These are phyloP conservation scores for Pseudocercospora fijiensis DNA, from an alignment of 2,329 filamentous ascomycete species.

Conservation along the genomic window DNA sequence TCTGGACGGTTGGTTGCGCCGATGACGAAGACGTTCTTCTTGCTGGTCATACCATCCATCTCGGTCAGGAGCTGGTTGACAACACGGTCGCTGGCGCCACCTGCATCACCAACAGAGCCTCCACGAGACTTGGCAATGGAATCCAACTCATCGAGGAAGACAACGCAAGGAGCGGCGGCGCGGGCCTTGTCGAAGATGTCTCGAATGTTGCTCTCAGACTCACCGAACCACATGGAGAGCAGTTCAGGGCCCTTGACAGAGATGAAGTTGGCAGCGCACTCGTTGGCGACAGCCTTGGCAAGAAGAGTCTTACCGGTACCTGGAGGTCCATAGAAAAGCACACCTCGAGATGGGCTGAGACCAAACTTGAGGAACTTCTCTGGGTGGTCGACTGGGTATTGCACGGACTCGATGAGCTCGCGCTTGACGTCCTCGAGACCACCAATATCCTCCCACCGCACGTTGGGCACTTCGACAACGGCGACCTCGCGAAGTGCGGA, in stretches of 20 bases:
- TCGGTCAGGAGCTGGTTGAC: conserved; percentile 99
- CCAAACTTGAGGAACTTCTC: conserved; percentile 99
- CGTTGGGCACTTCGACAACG: conserved; percentile 98
- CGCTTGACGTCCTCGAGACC: conserved; percentile 98
- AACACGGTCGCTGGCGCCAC: conserved; percentile 97
- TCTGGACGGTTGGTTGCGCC: conserved; percentile 98
- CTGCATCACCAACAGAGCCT: conserved; percentile 91
- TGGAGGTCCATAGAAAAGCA: conserved; percentile 96
- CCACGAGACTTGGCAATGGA: conserved; percentile 99
- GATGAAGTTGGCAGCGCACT: conserved; percentile 99
- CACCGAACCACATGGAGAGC: conserved; percentile 99
- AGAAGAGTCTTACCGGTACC: conserved; percentile 99
- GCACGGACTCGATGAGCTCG: conserved; percentile 97
- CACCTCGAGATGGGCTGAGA: conserved; percentile 94
- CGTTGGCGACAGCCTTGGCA: conserved; percentile 98
- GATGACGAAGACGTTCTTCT: conserved; percentile 99
- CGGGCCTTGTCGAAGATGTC: conserved; percentile 99
- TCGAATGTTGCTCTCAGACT: conserved; percentile 99
- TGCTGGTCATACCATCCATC: conserved; percentile 99
- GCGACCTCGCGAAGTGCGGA: conserved; percentile 98
- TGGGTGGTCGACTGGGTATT: conserved; percentile 98
- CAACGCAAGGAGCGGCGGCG: conserved; percentile 94
- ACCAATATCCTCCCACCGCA: conserved; percentile 99
- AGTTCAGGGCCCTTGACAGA: conserved; percentile 98
- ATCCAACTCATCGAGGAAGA: conserved; percentile 97